These are phyloP conservation scores for Neospermospora avenae DNA, from an alignment of 2,329 filamentous ascomycete genomes.

Conservation along the genomic window DNA sequence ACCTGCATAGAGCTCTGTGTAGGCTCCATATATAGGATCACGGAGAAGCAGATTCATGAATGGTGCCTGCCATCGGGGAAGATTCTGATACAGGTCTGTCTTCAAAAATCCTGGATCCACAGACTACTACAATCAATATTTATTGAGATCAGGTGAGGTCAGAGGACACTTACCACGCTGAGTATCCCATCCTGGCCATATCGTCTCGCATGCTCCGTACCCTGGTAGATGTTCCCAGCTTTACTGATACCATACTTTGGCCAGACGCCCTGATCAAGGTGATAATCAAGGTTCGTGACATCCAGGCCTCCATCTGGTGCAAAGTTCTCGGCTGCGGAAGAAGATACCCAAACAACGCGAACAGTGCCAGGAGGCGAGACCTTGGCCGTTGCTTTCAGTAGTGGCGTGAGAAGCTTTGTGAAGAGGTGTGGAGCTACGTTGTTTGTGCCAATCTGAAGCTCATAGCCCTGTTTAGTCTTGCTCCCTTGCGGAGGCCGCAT, in stretches of 20 bases:
- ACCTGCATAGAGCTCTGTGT: slow-evolving; percentile 21
- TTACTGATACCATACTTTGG: slow-evolving; percentile 22
- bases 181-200: slow-evolving; percentile 17
- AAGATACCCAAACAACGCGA: slow-evolving; percentile 35
- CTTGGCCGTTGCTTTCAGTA: slow-evolving; percentile 31
- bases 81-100: slow-evolving; percentile 14
- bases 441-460: slow-evolving; percentile 37
- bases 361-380: slow-evolving; percentile 23
- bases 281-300: slow-evolving; percentile 21
- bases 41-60: slow-evolving; percentile 7
- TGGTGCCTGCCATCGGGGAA: slow-evolving; percentile 5
- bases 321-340: slow-evolving; percentile 15
- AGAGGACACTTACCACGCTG: slow-evolving; percentile 11
- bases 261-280: slow-evolving; percentile 9
- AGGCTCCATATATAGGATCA: slow-evolving; percentile 17
- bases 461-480: slow-evolving; percentile 32
- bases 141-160: background rate
- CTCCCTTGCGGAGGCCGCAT: slow-evolving; percentile 32
- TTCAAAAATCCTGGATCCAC: slow-evolving; percentile 23
- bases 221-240: slow-evolving; percentile 20
- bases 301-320: slow-evolving; percentile 13
- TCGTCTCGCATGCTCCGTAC: slow-evolving; percentile 15
- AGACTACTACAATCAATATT: background rate
- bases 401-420: slow-evolving; percentile 35
- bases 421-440: slow-evolving; percentile 37